A percentile compares a stretch with the other conserved stretches of the same genome.
Evolutionary conservation across 1,284 basidiomycete genomes (phyloP).

Genomic region (Boletus semigastroideus): DNA sequence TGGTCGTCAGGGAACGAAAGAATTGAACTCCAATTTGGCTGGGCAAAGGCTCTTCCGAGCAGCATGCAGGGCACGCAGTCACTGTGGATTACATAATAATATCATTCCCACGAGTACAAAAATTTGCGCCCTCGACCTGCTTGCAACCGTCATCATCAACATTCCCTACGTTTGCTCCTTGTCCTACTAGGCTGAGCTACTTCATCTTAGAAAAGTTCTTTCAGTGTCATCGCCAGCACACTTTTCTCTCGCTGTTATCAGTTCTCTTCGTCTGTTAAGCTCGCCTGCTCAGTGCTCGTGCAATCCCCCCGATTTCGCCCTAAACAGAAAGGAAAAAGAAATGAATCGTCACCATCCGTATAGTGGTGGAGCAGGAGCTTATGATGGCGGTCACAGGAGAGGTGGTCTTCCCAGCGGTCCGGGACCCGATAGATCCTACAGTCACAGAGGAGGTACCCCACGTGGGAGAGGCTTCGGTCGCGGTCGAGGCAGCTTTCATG

Average conservation of each 20-base stretch:
- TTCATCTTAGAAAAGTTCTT: constrained; percentile 23
- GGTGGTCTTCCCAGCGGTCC: constrained; percentile 62
- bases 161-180: constrained; percentile 25
- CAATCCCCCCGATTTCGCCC: constrained; percentile 32
- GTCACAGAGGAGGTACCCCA: constrained; percentile 58
- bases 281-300: constrained; percentile 29
- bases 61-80: neutral
- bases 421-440: constrained; percentile 72
- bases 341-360: constrained; percentile 92
- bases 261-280: constrained; percentile 29
- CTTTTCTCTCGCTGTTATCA: constrained; percentile 21
- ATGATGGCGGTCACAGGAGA: constrained; percentile 61
- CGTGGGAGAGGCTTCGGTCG: constrained; percentile 67
- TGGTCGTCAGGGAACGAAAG: constrained; percentile 19
- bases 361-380: constrained; percentile 56
- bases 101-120: constrained; percentile 32
- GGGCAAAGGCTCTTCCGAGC: constrained; percentile 1
- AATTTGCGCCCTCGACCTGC: constrained; percentile 21
- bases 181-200: constrained; percentile 25
- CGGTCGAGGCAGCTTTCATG: constrained; percentile 55
- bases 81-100: constrained; percentile 25
- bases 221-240: constrained; percentile 23
- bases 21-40: neutral
- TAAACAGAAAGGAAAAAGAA: constrained; percentile 26
- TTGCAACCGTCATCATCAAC: constrained; percentile 30